phyloP scores from a whole-genome alignment of 139 green algal species.

The Mychonastes homosphaera region DNA sequence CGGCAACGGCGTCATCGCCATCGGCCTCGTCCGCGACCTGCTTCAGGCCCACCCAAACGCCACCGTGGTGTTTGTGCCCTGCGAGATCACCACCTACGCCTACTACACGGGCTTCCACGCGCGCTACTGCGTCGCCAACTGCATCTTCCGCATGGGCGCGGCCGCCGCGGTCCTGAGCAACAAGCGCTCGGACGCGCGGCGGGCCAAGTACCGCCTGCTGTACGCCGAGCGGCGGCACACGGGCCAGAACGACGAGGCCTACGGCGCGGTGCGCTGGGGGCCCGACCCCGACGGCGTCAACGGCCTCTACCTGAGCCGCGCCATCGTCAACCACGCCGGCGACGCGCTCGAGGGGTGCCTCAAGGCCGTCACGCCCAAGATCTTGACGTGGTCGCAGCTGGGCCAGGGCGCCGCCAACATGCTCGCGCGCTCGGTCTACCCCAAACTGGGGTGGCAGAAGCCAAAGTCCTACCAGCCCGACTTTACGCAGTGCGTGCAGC shows the following conservation, averaged over 20 bases:
- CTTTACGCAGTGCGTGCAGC: constrained; percentile 17
- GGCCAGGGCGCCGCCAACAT: constrained; percentile 23
- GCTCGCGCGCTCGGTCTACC: constrained; percentile 1
- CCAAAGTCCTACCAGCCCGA: constrained; percentile 14
- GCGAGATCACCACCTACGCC: constrained; percentile 29
- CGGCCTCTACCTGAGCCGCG: constrained; percentile 40
- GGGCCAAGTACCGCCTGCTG: constrained; percentile 63
- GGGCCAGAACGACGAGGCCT: constrained; percentile 26
- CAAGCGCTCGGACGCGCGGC: constrained; percentile 22
- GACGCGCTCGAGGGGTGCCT: constrained; percentile 20
- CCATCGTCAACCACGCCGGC: constrained; percentile 26
- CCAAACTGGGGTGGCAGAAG: not conserved
- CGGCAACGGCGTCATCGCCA: constrained; percentile 20
- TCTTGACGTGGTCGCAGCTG: constrained; percentile 46
- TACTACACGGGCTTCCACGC: constrained; percentile 36
- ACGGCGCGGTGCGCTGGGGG: constrained; percentile 30
- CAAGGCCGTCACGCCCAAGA: constrained; percentile 16
- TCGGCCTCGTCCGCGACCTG: not conserved
- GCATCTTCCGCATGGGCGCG: constrained; percentile 42
- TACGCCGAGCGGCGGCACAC: constrained; percentile 57
- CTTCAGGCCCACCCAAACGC: constrained; percentile 22
- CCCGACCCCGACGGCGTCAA: constrained; percentile 37
- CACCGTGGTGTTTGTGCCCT: constrained; percentile 25
- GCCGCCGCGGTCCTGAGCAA: constrained; percentile 57
- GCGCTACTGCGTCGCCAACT: constrained; percentile 41